Evolutionary conservation across 2,329 filamentous ascomycete species (phyloP).

Genomic region (Alternaria gaisen): DNA sequence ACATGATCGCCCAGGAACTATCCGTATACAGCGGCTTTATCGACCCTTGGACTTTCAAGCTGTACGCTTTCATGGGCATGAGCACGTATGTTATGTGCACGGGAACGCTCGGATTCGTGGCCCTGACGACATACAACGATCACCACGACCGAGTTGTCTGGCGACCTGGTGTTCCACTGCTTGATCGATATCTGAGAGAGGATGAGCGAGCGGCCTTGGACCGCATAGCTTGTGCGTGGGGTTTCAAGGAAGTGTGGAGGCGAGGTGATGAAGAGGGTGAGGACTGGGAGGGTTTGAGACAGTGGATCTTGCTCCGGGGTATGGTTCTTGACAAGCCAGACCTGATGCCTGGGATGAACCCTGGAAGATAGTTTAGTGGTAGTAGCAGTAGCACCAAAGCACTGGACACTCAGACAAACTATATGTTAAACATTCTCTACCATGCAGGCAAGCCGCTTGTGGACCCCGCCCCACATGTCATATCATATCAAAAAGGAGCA

Average conservation of each 20-base stretch:
- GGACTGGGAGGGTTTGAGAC: constrained; percentile 86
- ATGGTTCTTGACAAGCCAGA: constrained; percentile 92
- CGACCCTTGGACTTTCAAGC: constrained; percentile 76
- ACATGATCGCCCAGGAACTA: constrained; percentile 73
- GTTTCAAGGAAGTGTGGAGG: constrained; percentile 81
- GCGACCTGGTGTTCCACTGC: constrained; percentile 80
- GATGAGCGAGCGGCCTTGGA: constrained; percentile 90
- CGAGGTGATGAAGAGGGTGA: constrained; percentile 89
- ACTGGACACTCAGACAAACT: background rate
- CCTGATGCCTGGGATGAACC: constrained; percentile 90
- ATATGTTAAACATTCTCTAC: background rate
- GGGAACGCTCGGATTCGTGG: constrained; percentile 81
- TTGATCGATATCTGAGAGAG: constrained; percentile 85
- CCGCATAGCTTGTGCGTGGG: constrained; percentile 86
- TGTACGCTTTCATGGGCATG: constrained; percentile 80
- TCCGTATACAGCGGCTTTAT: constrained; percentile 76
- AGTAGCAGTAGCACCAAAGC: background rate
- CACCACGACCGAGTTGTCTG: constrained; percentile 95
- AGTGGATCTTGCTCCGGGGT: constrained; percentile 81
- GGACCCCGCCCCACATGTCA: background rate
- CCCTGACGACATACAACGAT: constrained; percentile 87
- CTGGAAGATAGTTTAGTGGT: constrained; percentile 14
- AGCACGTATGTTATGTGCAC: constrained; percentile 85
- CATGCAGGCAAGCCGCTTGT: background rate
- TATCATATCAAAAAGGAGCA: background rate